These are phyloP conservation scores for Circinella minor DNA, from an alignment of 371 early-diverging fungal genomes.

Conservation along the genomic window DNA sequence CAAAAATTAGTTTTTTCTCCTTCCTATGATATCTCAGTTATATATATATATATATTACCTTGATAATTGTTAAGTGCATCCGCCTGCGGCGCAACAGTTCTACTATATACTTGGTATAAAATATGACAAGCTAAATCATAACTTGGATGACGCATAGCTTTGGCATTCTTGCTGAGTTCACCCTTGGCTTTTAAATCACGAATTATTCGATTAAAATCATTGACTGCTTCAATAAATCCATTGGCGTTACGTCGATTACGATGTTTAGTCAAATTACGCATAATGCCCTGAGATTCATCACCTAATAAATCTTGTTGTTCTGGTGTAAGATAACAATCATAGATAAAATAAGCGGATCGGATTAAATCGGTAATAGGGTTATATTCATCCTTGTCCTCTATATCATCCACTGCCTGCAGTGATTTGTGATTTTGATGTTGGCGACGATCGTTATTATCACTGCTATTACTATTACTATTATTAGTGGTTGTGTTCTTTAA, in stretches of 20 bases:
- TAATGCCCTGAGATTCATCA: conserved; percentile 68
- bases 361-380: conserved; percentile 82
- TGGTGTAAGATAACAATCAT: conserved; percentile 61
- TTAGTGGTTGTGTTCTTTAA: conserved; percentile 24
- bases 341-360: conserved; percentile 69
- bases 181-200: conserved; percentile 40
- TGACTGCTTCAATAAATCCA: conserved; percentile 74
- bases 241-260: conserved; percentile 72
- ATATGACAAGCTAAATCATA: conserved; percentile 83
- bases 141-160: conserved; percentile 52
- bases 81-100: conserved; percentile 87
- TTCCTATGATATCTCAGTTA: background rate
- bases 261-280: conserved; percentile 80
- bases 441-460: too few relatives aligned
- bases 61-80: conserved; percentile 82
- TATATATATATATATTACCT: conserved; percentile 41
- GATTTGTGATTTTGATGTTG: background rate
- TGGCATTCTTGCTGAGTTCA: conserved; percentile 39
- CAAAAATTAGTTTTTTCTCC: background rate
- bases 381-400: conserved; percentile 77
- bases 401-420: conserved; percentile 33
- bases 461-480: background rate
- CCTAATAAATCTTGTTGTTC: conserved; percentile 63
- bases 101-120: conserved; percentile 86
- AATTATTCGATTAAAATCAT: conserved; percentile 74